These are phyloP conservation scores for Cladochytrium tenue DNA, from an alignment of 371 early-diverging fungal genomes.

Conservation along the genomic window DNA sequence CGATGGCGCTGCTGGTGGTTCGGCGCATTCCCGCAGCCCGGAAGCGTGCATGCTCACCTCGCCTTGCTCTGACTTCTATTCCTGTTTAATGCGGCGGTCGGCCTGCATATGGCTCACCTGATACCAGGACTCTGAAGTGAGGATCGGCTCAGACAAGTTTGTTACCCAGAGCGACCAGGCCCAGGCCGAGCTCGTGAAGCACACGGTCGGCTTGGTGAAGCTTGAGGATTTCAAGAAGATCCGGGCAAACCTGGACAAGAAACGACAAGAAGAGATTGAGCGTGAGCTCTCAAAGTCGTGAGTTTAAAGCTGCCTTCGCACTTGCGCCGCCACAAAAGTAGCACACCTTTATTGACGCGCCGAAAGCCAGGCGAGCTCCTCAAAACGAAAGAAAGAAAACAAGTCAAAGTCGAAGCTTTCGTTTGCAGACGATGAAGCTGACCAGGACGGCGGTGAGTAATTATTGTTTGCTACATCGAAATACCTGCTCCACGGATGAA, in stretches of 20 bases:
- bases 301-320: too few relatives aligned
- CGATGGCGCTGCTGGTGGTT: too few relatives aligned
- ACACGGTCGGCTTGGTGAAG: constrained; percentile 86
- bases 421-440: constrained; percentile 51
- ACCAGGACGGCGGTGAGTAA: constrained; percentile 7
- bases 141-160: constrained; percentile 78
- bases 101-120: too few relatives aligned
- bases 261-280: constrained; percentile 62
- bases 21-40: too few relatives aligned
- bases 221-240: constrained; percentile 88
- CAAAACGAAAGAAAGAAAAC: constrained; percentile 59
- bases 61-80: too few relatives aligned
- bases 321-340: too few relatives aligned
- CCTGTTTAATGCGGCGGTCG: too few relatives aligned
- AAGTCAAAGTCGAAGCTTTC: constrained; percentile 71
- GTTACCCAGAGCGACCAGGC: constrained; percentile 74
- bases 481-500: too few relatives aligned
- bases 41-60: too few relatives aligned
- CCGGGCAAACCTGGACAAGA: constrained; percentile 74
- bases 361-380: too few relatives aligned
- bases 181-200: constrained; percentile 81
- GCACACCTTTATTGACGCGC: too few relatives aligned
- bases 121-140: constrained; percentile 76
- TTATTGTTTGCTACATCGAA: neutral
- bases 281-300: constrained; percentile 55